phyloP scores from a whole-genome alignment of 495 filamentous ascomycete species.

The Cercophora samala region DNA sequence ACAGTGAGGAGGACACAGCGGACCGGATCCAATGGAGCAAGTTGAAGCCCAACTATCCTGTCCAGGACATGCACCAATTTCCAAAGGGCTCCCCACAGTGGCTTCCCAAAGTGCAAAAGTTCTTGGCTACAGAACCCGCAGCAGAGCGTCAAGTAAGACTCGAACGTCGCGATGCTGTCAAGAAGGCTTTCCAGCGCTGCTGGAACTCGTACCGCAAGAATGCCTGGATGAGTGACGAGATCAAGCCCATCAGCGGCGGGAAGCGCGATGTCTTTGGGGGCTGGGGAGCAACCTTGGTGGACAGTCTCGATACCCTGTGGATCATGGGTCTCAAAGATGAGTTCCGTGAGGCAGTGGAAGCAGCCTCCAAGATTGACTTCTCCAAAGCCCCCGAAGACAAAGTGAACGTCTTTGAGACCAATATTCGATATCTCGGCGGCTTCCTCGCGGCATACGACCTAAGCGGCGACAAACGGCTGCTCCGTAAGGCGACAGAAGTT shows the following conservation, averaged over 20 bases:
- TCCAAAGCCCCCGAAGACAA: constrained; percentile 56
- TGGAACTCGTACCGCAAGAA: constrained; percentile 74
- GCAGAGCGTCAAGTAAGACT: constrained; percentile 40
- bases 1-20: neutral
- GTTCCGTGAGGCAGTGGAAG: constrained; percentile 78
- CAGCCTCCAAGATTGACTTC: constrained; percentile 78
- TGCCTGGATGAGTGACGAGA: constrained; percentile 78
- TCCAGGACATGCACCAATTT: constrained; percentile 61
- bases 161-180: constrained; percentile 49
- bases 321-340: constrained; percentile 91
- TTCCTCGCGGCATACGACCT: constrained; percentile 74
- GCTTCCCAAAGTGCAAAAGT: constrained; percentile 70
- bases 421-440: constrained; percentile 76
- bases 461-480: constrained; percentile 61
- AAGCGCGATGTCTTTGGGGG: constrained; percentile 74
- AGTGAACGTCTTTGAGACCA: constrained; percentile 76
- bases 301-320: constrained; percentile 89
- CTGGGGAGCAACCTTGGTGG: constrained; percentile 91
- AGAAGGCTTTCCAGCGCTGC: constrained; percentile 64
- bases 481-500: constrained; percentile 77
- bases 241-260: constrained; percentile 58
- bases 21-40: constrained; percentile 15
- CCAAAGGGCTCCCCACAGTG: constrained; percentile 62
- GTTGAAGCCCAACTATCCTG: constrained; percentile 54
- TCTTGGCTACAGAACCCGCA: constrained; percentile 33